Base-by-base conservation (phyloP, 306 rosid species). In the Dalbergia oliveri region DNA sequence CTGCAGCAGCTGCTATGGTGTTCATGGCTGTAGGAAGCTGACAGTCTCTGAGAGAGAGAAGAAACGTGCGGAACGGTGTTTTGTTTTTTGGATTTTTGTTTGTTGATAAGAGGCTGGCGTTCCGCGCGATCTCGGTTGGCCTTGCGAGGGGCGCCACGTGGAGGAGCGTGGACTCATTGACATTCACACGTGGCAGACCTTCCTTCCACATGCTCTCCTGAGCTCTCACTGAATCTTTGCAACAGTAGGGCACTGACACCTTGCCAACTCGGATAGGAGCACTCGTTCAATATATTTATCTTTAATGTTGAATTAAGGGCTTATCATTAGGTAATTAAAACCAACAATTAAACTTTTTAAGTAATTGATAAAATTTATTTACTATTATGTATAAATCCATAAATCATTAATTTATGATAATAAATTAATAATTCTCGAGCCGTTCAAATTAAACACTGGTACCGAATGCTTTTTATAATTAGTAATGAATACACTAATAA, bases 121-220 rank as follows among this genome's bases (percentile, higher is more conserved):
- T 60, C 56, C 60, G 15, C 87, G 97, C 88, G 90, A 91, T 91
- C 97, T 85, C 76, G 64, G 50, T n/a, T 80, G 73, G 82, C 97
- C 92, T 81, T 84, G 92, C 83, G 80, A 2, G 59, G 9, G 3
- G 0, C 49, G 87, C 82, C 97, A 91, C 89, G 88, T 89, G 84
- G 86, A 87, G 11, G 11, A 8, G 50, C 50, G 12, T 44, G 50
- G 50, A 44, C 58, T 10, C 15, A 3, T 0, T 5, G 49, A 23
- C 2, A 26, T 10, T 35, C 9, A n/a, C 58, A 67, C 81, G 89
- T 91, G 93, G 91, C 89, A 12, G 26, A 34, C 83, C 73, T 10
- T 6, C 3, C 82, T 9, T 88, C 90, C 94, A 91, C 94, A 86
- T 39, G 86, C 74, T 89, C 7, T 9, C 21, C 26, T 5, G 69